phyloP scores from a whole-genome alignment of 2,329 filamentous ascomycete species.

The Epichloe scottii region DNA sequence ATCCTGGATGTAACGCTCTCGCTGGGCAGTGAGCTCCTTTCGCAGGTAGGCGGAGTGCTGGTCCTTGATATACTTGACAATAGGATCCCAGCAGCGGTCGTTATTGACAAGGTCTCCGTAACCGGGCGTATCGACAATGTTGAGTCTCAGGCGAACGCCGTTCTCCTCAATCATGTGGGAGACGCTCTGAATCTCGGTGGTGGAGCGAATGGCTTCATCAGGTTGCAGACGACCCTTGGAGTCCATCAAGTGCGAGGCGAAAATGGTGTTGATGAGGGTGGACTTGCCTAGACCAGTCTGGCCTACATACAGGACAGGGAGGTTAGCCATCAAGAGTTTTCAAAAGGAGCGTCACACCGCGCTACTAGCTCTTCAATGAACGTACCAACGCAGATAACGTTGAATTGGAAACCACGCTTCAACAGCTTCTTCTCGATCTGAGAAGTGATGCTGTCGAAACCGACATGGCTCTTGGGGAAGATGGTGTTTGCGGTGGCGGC shows the following conservation, averaged over 20 bases:
- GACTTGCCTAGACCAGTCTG: constrained; percentile 98
- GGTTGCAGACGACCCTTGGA: constrained; percentile 91
- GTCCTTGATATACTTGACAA: constrained; percentile 99
- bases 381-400: constrained; percentile 97
- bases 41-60: constrained; percentile 98
- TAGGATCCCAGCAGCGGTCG: constrained; percentile 99
- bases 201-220: constrained; percentile 85
- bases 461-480: constrained; percentile 95
- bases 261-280: constrained; percentile 99
- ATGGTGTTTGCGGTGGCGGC: constrained; percentile 53
- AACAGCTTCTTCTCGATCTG: constrained; percentile 99
- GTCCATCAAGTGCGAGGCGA: constrained; percentile 97
- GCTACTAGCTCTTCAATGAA: constrained; percentile 16
- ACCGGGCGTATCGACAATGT: constrained; percentile 97
- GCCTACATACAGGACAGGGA: constrained; percentile 39
- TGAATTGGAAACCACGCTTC: constrained; percentile 99
- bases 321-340: constrained; percentile 7
- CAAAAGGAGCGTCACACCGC: neutral
- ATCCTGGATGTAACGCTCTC: constrained; percentile 98
- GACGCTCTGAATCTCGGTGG: constrained; percentile 94
- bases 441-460: constrained; percentile 99
- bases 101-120: constrained; percentile 99
- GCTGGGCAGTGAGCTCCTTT: constrained; percentile 98
- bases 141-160: constrained; percentile 88
- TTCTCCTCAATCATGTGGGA: constrained; percentile 99